phyloP scores from a whole-genome alignment of 495 filamentous ascomycete genomes.

The Talaromyces trachyspermus region DNA sequence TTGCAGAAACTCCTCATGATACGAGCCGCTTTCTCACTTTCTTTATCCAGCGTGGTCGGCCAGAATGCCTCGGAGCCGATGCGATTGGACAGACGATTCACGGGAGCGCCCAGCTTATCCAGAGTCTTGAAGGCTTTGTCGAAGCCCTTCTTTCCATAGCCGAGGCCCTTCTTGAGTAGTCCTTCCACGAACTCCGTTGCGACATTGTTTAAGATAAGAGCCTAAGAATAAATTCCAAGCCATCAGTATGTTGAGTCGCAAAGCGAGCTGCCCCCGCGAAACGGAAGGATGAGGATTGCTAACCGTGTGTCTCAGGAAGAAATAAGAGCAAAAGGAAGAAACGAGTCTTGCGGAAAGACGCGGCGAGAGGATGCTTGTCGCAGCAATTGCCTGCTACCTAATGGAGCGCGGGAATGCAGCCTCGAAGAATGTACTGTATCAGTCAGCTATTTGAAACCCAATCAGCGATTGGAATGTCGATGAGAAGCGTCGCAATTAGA shows the following conservation, averaged over 20 bases:
- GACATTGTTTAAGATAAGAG: constrained; percentile 2
- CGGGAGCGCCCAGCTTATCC: constrained; percentile 55
- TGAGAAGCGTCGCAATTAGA: background rate
- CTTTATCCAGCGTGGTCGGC: constrained; percentile 72
- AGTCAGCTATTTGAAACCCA: constrained; percentile 1
- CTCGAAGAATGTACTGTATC: constrained; percentile 4
- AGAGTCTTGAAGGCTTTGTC: constrained; percentile 46
- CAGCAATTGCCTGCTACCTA: no score
- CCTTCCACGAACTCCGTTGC: constrained; percentile 9
- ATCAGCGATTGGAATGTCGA: constrained; percentile 2
- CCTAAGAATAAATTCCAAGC: background rate
- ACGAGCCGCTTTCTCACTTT: constrained; percentile 75
- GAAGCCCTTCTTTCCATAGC: constrained; percentile 45
- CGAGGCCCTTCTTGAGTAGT: constrained; percentile 10
- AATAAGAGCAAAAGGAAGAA: no score
- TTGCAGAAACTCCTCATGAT: constrained; percentile 76
- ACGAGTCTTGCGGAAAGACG: no score
- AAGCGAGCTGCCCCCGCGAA: constrained; percentile 3
- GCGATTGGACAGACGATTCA: constrained; percentile 66
- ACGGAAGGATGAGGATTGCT: no score
- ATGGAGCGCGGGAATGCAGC: constrained; percentile 3
- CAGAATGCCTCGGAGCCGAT: constrained; percentile 74
- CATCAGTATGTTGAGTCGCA: constrained; percentile 3
- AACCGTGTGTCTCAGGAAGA: no score
- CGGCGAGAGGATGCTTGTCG: no score